phyloP scores from a whole-genome alignment of 768 basidiomycete species.

The Chlorophyllum brunneum region DNA sequence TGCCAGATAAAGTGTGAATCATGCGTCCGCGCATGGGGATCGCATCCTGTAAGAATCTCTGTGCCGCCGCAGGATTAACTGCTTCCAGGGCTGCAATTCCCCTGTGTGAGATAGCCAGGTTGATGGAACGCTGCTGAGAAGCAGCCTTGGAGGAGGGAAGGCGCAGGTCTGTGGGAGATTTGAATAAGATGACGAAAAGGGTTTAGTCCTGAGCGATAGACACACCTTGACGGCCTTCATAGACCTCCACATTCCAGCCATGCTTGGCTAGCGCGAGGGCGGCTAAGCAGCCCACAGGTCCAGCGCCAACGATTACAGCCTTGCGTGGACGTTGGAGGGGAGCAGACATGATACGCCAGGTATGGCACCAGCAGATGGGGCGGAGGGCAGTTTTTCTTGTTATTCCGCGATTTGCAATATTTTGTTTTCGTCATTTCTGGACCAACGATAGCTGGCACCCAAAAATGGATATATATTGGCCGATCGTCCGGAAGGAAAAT shows the following conservation, averaged over 20 bases:
- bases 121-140: slow-evolving; percentile 84
- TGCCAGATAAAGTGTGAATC: slow-evolving; percentile 79
- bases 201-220: slow-evolving; percentile 12
- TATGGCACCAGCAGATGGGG: slow-evolving; percentile 9
- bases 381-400: not conserved
- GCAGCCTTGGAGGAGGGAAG: slow-evolving; percentile 63
- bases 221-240: slow-evolving; percentile 76
- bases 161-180: slow-evolving; percentile 56
- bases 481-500: slow-evolving; percentile 2
- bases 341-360: slow-evolving; percentile 14
- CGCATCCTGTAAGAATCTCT: slow-evolving; percentile 67
- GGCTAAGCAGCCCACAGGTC: slow-evolving; percentile 91
- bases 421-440: slow-evolving; percentile 6
- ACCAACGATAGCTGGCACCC: slow-evolving; percentile 3
- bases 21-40: slow-evolving; percentile 96
- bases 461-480: slow-evolving; percentile 1
- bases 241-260: slow-evolving; percentile 82
- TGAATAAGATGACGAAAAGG: not conserved
- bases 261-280: slow-evolving; percentile 82
- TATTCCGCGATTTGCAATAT: slow-evolving; percentile 3
- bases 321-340: slow-evolving; percentile 27
- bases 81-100: slow-evolving; percentile 85
- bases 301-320: slow-evolving; percentile 79
- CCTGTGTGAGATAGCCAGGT: slow-evolving; percentile 91
- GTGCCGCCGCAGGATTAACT: slow-evolving; percentile 67